A percentile compares a stretch with the other conserved stretches of the same genome.
These are phyloP conservation scores for Arachis stenosperma DNA, from an alignment of 306 rosid species.

Conservation along the genomic window DNA sequence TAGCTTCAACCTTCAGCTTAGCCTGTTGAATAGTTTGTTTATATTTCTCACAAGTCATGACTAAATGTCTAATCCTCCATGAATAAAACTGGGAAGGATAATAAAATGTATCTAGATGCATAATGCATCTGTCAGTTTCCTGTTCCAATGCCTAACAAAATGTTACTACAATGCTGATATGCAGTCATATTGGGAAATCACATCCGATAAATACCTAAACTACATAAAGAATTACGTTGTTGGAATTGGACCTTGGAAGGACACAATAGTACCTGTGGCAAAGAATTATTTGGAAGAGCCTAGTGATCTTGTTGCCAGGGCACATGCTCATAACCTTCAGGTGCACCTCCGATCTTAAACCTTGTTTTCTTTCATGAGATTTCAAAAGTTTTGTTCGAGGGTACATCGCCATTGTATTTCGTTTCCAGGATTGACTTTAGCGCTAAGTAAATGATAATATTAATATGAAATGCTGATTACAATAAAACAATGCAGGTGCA, in stretches of 20 bases:
- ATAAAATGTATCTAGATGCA: background rate
- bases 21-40: background rate
- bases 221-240: constrained; percentile 75
- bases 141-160: constrained; percentile 17
- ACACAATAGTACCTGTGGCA: constrained; percentile 67
- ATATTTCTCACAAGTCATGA: background rate
- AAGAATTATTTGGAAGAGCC: constrained; percentile 61
- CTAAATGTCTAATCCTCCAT: background rate
- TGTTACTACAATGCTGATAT: constrained; percentile 28
- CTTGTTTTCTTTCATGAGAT: constrained; percentile 19
- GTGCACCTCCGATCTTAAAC: constrained; percentile 41
- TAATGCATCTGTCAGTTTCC: no score
- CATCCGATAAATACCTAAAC: constrained; percentile 70
- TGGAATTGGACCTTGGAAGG: constrained; percentile 98
- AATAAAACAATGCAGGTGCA: constrained; percentile 68
- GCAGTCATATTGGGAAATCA: constrained; percentile 96
- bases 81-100: background rate
- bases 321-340: constrained; percentile 87
- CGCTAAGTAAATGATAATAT: constrained; percentile 27
- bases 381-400: background rate
- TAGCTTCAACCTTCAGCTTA: background rate
- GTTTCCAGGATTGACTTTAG: background rate
- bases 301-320: constrained; percentile 74
- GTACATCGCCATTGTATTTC: no score
- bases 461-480: constrained; percentile 18